Conservation (phyloP, 2,329 filamentous ascomycete species). For the Camillea tinctor region DNA sequence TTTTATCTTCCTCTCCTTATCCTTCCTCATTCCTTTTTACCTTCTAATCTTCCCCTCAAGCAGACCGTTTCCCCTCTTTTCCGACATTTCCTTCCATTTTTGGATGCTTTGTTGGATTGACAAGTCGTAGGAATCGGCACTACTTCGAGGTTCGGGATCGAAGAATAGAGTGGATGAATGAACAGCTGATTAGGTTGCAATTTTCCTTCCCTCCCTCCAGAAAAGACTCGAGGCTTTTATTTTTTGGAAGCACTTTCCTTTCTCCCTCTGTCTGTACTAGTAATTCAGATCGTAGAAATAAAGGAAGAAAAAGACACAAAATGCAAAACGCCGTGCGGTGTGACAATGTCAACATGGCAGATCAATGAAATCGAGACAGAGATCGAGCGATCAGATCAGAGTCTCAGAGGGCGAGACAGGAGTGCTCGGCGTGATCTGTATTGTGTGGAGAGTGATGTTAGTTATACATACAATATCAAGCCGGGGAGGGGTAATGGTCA, state of each 20-base stretch:
- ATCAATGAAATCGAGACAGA: background rate
- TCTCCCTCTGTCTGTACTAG: background rate
- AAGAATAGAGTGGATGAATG: too few species aligned
- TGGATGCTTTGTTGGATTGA: too few species aligned
- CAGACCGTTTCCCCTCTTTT: background rate
- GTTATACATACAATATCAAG: too few species aligned
- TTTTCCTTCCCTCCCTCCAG: too few species aligned
- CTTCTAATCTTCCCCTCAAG: background rate
- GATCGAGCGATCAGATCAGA: conserved; percentile 18
- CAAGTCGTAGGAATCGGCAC: too few species aligned
- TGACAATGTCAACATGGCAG: background rate
- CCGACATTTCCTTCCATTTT: too few species aligned
- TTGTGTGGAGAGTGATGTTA: too few species aligned
- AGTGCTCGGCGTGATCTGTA: conserved; percentile 20
- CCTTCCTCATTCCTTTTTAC: too few species aligned
- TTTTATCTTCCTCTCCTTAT: too few species aligned
- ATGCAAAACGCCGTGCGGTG: background rate
- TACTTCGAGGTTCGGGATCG: too few species aligned
- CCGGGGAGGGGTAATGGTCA: background rate
- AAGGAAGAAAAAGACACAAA: background rate
- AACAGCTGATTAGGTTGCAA: too few species aligned
- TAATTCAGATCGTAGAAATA: background rate
- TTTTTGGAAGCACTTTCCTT: background rate
- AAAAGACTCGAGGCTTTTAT: background rate
- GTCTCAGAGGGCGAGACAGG: conserved; percentile 20